Conservation (phyloP, 148 eudicot genomes). For the Rhododendron ferrugineum region DNA sequence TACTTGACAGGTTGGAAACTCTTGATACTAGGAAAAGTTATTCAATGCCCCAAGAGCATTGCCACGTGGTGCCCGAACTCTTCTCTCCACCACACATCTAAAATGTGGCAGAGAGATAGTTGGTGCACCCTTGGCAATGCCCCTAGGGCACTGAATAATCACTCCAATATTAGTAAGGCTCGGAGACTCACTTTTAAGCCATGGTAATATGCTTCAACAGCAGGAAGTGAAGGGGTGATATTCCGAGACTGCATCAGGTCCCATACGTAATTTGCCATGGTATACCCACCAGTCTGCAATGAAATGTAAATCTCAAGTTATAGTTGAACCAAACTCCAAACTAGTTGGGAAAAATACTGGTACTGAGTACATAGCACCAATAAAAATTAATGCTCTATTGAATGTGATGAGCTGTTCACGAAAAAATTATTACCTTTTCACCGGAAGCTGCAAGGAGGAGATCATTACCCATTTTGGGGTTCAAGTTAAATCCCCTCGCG, state of each 20-base stretch:
- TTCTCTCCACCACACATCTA: neutral
- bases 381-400: neutral
- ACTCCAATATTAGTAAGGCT: neutral
- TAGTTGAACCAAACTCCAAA: neutral
- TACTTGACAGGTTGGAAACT: neutral
- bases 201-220: constrained; percentile 64
- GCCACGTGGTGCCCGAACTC: neutral
- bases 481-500: constrained; percentile 38
- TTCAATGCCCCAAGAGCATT: neutral
- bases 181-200: constrained; percentile 70
- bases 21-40: neutral
- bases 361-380: neutral
- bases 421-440: constrained; percentile 58
- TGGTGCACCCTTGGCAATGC: neutral
- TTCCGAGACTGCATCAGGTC: constrained; percentile 76
- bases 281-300: constrained; percentile 74
- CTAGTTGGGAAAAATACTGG: neutral
- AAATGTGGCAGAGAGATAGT: neutral
- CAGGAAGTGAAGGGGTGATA: constrained; percentile 43
- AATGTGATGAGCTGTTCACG: neutral
- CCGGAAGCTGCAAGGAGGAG: constrained; percentile 76
- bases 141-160: neutral
- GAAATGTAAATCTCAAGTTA: neutral
- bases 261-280: constrained; percentile 72
- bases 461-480: constrained; percentile 51